phyloP scores from a whole-genome alignment of 75 land plant genomes.

The Larix kaempferi region DNA sequence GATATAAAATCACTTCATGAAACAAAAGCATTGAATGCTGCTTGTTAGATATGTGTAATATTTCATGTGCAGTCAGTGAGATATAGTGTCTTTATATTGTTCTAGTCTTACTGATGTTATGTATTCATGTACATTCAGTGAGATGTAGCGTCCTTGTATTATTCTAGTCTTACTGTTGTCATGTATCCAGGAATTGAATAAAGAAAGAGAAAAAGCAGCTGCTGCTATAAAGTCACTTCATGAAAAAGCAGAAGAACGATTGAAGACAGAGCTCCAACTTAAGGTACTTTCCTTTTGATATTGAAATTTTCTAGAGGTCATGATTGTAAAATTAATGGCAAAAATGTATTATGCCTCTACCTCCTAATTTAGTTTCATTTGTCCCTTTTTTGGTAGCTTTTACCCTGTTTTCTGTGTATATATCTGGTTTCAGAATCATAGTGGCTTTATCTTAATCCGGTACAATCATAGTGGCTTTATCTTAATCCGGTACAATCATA shows the following conservation, averaged over 20 bases:
- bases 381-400: neutral
- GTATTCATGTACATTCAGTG: conserved; percentile 29
- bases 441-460: neutral
- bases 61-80: neutral
- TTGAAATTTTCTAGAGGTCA: neutral
- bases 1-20: conserved; percentile 64
- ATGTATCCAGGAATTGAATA: conserved; percentile 60
- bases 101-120: neutral
- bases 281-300: conserved; percentile 46
- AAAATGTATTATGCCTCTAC: neutral
- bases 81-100: neutral
- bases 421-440: neutral
- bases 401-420: conserved; percentile 1
- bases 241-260: conserved; percentile 66
- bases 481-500: neutral
- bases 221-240: conserved; percentile 60
- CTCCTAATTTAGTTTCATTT: neutral
- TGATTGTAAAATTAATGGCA: neutral
- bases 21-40: conserved; percentile 20
- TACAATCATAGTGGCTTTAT: neutral
- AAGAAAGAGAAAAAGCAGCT: conserved; percentile 59
- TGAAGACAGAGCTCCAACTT: conserved; percentile 55
- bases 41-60: neutral
- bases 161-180: neutral
- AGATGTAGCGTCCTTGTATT: neutral